These are phyloP conservation scores for Cudoniella acicularis DNA, from an alignment of 495 filamentous ascomycete genomes.

Conservation along the genomic window DNA sequence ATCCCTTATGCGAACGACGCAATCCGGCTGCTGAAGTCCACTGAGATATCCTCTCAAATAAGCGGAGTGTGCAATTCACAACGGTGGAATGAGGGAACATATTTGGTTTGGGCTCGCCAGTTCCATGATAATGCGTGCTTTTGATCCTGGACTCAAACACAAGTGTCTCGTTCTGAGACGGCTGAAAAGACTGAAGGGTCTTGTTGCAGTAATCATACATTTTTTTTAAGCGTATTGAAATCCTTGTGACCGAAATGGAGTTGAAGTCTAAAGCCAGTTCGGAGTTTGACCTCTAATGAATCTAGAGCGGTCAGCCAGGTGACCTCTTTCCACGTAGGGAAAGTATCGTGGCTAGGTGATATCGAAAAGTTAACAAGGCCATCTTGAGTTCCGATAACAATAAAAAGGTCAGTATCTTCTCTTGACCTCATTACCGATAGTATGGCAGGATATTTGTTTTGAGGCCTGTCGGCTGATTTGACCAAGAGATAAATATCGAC, in stretches of 20 bases:
- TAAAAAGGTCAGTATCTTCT: constrained; percentile 58
- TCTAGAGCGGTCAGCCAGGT: constrained; percentile 62
- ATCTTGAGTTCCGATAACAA: constrained; percentile 70
- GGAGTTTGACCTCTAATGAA: constrained; percentile 59
- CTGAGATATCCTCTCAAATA: constrained; percentile 64
- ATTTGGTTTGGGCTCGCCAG: background rate
- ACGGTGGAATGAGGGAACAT: constrained; percentile 42
- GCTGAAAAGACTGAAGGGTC: constrained; percentile 62
- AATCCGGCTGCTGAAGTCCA: constrained; percentile 61
- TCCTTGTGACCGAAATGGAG: constrained; percentile 65
- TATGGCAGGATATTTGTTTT: constrained; percentile 63
- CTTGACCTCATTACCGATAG: constrained; percentile 67
- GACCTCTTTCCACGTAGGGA: constrained; percentile 71
- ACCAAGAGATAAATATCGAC: constrained; percentile 65
- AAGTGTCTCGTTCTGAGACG: constrained; percentile 57
- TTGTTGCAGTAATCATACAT: constrained; percentile 76
- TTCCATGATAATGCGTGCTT: constrained; percentile 68
- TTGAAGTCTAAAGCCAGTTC: constrained; percentile 61
- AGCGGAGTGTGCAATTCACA: constrained; percentile 58
- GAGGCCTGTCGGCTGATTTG: constrained; percentile 54
- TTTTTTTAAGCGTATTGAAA: constrained; percentile 68
- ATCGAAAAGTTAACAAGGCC: constrained; percentile 68
- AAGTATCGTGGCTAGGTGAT: constrained; percentile 57
- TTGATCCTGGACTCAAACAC: constrained; percentile 61
- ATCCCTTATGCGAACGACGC: constrained; percentile 65